Evolutionary conservation across 192 early-diverging fungal species (phyloP).

Genomic region (Rhizoclosmatium sp.): DNA sequence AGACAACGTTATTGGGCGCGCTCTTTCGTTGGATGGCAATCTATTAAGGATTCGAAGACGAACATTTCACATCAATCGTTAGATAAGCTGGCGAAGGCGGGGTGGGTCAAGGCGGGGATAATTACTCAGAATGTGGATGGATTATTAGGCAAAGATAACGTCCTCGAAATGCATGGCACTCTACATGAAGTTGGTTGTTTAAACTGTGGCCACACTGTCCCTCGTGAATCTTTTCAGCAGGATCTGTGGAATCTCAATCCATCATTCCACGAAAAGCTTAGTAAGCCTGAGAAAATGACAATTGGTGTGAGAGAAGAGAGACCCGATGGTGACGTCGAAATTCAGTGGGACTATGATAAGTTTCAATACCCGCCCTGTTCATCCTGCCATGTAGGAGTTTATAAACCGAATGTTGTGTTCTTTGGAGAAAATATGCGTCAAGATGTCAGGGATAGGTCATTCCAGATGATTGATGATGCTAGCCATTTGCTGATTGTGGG

Average conservation of each 20-base stretch:
- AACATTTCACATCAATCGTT: constrained; percentile 78
- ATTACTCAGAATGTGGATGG: constrained; percentile 96
- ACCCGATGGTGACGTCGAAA: constrained; percentile 86
- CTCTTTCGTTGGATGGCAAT: constrained; percentile 82
- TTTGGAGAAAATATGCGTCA: constrained; percentile 71
- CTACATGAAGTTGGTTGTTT: constrained; percentile 79
- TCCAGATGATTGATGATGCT: constrained; percentile 65
- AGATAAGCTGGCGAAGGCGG: constrained; percentile 54
- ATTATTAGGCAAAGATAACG: constrained; percentile 65
- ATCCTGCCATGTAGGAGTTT: constrained; percentile 66
- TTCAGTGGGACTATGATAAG: constrained; percentile 58
- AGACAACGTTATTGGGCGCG: constrained; percentile 93
- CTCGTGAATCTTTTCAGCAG: constrained; percentile 72
- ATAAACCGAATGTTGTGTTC: constrained; percentile 50
- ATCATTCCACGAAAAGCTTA: constrained; percentile 40
- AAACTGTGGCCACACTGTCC: constrained; percentile 63
- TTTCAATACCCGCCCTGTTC: constrained; percentile 80
- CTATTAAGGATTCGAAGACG: constrained; percentile 70
- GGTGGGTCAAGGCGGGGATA: constrained; percentile 58
- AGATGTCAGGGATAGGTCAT: constrained; percentile 61
- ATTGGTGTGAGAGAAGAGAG: constrained; percentile 46
- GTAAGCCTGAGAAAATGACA: constrained; percentile 53
- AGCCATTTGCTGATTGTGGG: constrained; percentile 80
- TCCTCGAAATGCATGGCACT: constrained; percentile 90
- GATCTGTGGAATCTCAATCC: constrained; percentile 76